phyloP scores from a whole-genome alignment of 1,139 yeast species.

The Kurtzmaniella quercitrusa region DNA sequence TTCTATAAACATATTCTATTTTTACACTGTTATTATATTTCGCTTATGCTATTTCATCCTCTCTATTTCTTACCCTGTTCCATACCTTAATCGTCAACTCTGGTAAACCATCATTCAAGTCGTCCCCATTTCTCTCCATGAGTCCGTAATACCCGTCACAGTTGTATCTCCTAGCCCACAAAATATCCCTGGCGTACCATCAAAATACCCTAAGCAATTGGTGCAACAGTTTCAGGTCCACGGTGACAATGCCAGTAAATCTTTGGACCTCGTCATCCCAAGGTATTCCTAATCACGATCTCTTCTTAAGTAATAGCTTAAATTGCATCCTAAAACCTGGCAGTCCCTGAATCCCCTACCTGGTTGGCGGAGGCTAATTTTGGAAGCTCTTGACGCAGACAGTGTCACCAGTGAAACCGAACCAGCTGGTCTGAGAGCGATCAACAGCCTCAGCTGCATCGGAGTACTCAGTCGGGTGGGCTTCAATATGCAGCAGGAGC shows the following conservation, averaged over 20 bases:
- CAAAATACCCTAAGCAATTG: conserved; percentile 1
- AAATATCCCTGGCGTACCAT: conserved; percentile 33
- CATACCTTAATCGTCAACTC: conserved; percentile 21
- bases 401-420: conserved; percentile 5
- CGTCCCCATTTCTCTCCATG: conserved; percentile 18
- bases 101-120: conserved; percentile 32
- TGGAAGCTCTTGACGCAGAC: conserved; percentile 6
- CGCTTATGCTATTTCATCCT: no score
- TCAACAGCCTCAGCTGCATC: conserved; percentile 1
- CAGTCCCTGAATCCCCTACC: conserved; percentile 86
- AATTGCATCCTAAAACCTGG: conserved; percentile 91
- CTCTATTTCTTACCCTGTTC: neutral
- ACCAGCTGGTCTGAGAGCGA: conserved; percentile 1
- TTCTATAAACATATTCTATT: no score
- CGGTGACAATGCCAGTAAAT: conserved; percentile 78
- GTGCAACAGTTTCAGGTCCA: conserved; percentile 19
- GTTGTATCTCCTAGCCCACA: conserved; percentile 46
- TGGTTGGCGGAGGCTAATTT: conserved; percentile 11
- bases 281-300: conserved; percentile 92
- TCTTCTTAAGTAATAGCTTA: conserved; percentile 70
- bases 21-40: no score
- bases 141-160: conserved; percentile 19
- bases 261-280: conserved; percentile 97
- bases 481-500: conserved; percentile 6
- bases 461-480: conserved; percentile 12